phyloP scores from a whole-genome alignment of 116 monocot genomes.

The Zostera marina region DNA sequence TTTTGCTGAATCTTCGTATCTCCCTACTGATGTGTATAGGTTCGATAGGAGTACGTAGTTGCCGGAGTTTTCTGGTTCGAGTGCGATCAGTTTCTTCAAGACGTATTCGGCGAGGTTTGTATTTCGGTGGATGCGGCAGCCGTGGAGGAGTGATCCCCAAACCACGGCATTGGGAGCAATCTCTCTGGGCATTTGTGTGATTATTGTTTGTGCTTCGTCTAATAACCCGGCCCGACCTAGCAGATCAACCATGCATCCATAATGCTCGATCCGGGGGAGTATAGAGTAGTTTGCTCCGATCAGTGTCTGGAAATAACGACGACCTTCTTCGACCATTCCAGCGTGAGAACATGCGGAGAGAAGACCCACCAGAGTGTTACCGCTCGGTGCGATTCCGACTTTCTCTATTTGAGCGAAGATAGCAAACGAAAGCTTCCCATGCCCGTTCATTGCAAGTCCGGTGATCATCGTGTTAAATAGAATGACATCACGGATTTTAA shows the following conservation, averaged over 20 bases:
- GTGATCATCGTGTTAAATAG: conserved; percentile 37
- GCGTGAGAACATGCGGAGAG: conserved; percentile 52
- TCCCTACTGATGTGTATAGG: conserved; percentile 34
- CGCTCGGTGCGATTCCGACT: conserved; percentile 23
- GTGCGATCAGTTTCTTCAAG: conserved; percentile 10
- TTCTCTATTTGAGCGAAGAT: conserved; percentile 39
- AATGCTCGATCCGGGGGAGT: conserved; percentile 46
- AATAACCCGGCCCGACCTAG: conserved; percentile 59
- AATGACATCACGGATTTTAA: conserved; percentile 13
- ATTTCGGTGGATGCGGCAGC: conserved; percentile 43
- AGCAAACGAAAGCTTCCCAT: conserved; percentile 30
- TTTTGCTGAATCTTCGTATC: conserved; percentile 44
- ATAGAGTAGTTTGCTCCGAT: too few relatives aligned
- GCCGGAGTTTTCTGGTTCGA: conserved; percentile 33
- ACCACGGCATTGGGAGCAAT: conserved; percentile 36
- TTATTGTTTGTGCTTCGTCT: conserved; percentile 28
- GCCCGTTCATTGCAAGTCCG: conserved; percentile 28
- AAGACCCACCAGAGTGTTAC: conserved; percentile 54
- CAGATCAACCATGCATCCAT: conserved; percentile 72
- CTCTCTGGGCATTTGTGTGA: conserved; percentile 41
- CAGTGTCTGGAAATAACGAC: not conserved
- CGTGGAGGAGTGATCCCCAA: conserved; percentile 55
- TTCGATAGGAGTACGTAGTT: conserved; percentile 52
- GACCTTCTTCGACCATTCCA: conserved; percentile 18
- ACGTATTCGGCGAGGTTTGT: conserved; percentile 20